Evolutionary conservation across 169 alveolate species (phyloP), one percentile per base, ranked within the genome.

Genomic region (Neospora caninum): DNA sequence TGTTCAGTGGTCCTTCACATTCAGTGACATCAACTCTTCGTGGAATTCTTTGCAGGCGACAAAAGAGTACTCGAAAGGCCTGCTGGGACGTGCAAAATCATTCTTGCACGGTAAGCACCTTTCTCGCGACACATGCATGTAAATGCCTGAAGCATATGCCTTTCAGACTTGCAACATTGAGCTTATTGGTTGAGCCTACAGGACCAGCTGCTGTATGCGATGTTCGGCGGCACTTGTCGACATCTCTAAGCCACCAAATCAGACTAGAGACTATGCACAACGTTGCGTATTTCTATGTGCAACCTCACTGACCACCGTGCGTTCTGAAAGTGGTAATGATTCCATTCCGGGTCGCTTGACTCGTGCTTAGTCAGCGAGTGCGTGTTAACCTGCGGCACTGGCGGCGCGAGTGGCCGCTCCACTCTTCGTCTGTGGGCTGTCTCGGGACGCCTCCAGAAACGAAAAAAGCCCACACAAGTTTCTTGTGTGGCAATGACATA

Each of bases 81-180:
- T 92, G 4, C 41, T 92, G 41, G 94, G 94, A 34, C 64, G 94
- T 10, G 91, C 88, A 1, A 45, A 92, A 67, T 80, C 69, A 0
- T 92, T 92, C 86, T 49, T 92, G 38, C 94, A 70, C 86, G 94
- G 94, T 92, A 42, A 31, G 34, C 64, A 2, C 64, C 13, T 54
- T 27, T 22, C 18, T 13, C 58, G 58, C 27, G 58, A 49, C 58
- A 49, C 0, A 42, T 42, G 42, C 64, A 29, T 6, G 13, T 6
- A 34, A 45, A 87, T 49, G 38, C 64, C 58, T 49, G 58, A 58
- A 58, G 38, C 41, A 27, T 20, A n/a, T n/a, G 9, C 41, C 31
- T 64, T 29, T 27, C 25, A 64, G 78, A 64, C 78, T n/a, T 64
- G 78, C 78, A 64, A 64, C 78, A 64, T 0, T 64, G 34, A 64